A percentile compares a stretch with the other conserved stretches of the same genome.
Evolutionary conservation across 108 stramenopile genomes (phyloP).

Genomic region (Nannochloropsis granulata): DNA sequence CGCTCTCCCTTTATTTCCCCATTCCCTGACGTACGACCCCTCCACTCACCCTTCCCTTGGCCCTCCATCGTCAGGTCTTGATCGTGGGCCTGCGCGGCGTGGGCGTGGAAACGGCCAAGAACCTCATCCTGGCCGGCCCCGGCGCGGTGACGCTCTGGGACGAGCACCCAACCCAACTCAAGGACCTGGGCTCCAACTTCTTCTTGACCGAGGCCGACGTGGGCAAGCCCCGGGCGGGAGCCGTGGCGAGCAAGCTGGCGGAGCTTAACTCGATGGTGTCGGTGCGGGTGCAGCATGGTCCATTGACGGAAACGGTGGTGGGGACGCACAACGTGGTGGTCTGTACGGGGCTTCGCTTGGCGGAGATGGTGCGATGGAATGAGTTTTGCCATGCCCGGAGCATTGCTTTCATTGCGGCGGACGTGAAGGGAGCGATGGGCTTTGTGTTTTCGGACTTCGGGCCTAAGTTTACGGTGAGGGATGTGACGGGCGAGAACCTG

Average conservation of each 20-base stretch:
- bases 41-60: too few species aligned
- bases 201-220: conserved; percentile 40
- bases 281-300: conserved; percentile 27
- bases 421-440: conserved; percentile 32
- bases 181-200: conserved; percentile 44
- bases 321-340: conserved; percentile 28
- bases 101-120: conserved; percentile 44
- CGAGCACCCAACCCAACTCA: conserved; percentile 5
- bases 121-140: conserved; percentile 43
- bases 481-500: conserved; percentile 38
- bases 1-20: too few species aligned
- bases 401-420: conserved; percentile 28
- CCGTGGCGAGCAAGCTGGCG: conserved; percentile 19
- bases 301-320: conserved; percentile 30
- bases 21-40: too few species aligned
- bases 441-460: conserved; percentile 43
- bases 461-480: conserved; percentile 24
- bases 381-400: conserved; percentile 21
- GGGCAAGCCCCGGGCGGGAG: conserved; percentile 32
- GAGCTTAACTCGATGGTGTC: conserved; percentile 42
- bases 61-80: conserved; percentile 16
- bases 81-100: conserved; percentile 47
- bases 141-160: conserved; percentile 35
- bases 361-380: conserved; percentile 31
- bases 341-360: conserved; percentile 5